Conservation (phyloP, 2,329 filamentous ascomycete genomes). For the Clathrospora elynae region DNA sequence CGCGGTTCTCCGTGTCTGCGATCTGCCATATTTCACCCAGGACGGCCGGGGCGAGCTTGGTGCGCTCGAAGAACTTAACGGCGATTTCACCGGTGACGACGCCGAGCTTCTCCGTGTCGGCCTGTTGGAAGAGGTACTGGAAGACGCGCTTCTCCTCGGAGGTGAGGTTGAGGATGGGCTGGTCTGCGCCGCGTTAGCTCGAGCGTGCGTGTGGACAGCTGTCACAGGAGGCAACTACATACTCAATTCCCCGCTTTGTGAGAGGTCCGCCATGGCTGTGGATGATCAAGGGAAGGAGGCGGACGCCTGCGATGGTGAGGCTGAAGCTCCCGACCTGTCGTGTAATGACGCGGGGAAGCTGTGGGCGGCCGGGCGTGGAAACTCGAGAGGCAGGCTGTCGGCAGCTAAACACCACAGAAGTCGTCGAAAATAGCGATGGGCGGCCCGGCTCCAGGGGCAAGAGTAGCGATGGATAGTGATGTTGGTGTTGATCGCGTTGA, state of each 20-base stretch:
- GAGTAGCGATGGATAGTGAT: conserved; percentile 13
- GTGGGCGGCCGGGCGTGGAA: conserved; percentile 21
- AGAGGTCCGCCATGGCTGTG: conserved; percentile 46
- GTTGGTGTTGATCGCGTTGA: conserved; percentile 13
- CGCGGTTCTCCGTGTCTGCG: conserved; percentile 93
- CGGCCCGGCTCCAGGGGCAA: conserved; percentile 12
- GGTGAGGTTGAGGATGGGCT: conserved; percentile 77
- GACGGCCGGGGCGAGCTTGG: conserved; percentile 80
- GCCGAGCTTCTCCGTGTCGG: conserved; percentile 87
- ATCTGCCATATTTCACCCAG: conserved; percentile 99
- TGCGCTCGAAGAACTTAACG: conserved; percentile 98
- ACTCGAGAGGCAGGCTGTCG: conserved; percentile 32
- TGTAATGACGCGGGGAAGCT: conserved; percentile 39
- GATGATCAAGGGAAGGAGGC: conserved; percentile 22
- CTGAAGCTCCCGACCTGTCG: conserved; percentile 39
- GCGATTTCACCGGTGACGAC: conserved; percentile 96
- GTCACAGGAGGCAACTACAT: conserved; percentile 17
- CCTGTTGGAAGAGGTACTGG: conserved; percentile 88
- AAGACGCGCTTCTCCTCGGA: conserved; percentile 93
- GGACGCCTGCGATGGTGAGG: conserved; percentile 36
- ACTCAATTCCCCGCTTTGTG: conserved; percentile 45
- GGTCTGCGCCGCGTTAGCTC: conserved; percentile 34
- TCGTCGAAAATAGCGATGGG: conserved; percentile 9
- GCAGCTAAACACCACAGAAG: conserved; percentile 7
- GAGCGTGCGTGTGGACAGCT: conserved; percentile 7